Conservation (phyloP, 129 eudicot genomes). For the Centrapalus pauciflorus region DNA sequence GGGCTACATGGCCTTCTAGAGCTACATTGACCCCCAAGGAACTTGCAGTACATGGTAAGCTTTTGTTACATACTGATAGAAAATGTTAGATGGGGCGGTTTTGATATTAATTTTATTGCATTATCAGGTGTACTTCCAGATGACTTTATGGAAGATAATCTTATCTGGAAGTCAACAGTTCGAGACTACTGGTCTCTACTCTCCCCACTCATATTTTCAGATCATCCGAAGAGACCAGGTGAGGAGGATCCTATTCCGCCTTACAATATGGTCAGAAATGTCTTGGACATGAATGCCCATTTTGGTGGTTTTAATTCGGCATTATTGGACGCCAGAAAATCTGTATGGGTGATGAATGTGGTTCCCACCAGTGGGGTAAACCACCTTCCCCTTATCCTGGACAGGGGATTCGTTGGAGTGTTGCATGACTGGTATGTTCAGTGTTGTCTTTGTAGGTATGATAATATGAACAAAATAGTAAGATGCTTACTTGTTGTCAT, state of each 20-base stretch:
- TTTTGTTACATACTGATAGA: neutral
- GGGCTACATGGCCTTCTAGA: constrained; percentile 82
- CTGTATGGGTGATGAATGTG: constrained; percentile 99
- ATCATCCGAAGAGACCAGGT: constrained; percentile 99
- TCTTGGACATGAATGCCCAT: constrained; percentile 92
- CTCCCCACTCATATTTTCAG: constrained; percentile 89
- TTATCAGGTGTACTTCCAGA: constrained; percentile 59
- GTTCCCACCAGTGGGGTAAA: constrained; percentile 74
- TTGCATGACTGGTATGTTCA: constrained; percentile 85
- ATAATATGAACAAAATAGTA: too few relatives aligned
- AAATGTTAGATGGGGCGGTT: too few relatives aligned
- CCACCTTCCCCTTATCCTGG: constrained; percentile 78
- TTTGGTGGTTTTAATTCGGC: constrained; percentile 94
- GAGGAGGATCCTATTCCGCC: constrained; percentile 99
- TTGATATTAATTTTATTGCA: constrained; percentile 3
- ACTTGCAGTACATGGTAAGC: constrained; percentile 60
- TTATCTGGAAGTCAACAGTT: constrained; percentile 72
- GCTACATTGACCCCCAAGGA: constrained; percentile 57
- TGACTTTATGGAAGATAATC: constrained; percentile 65
- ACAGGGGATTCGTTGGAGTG: constrained; percentile 88
- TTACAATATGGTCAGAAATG: constrained; percentile 93
- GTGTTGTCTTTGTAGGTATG: too few relatives aligned
- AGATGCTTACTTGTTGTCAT: neutral
- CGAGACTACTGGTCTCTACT: constrained; percentile 86
- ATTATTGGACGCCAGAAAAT: constrained; percentile 69